Evolutionary conservation across 768 basidiomycete species (phyloP).

Genomic region (Xerocomus brunneocitrinus): DNA sequence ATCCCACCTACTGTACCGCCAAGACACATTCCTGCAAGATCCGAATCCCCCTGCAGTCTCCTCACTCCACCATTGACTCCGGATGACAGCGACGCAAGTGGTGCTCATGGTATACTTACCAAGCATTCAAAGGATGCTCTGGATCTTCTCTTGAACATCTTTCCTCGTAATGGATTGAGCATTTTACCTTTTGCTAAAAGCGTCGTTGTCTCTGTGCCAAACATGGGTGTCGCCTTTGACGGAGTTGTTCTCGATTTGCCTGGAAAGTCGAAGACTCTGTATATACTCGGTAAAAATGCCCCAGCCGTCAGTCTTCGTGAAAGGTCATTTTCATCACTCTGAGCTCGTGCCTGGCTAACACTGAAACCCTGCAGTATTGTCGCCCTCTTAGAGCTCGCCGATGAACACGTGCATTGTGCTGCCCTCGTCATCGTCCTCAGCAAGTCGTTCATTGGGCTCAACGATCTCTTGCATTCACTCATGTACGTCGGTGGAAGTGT

Average conservation of each 20-base stretch:
- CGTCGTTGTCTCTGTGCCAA: slow-evolving; percentile 67
- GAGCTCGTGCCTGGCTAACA: slow-evolving; percentile 3
- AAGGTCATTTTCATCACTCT: slow-evolving; percentile 46
- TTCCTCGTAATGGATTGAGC: slow-evolving; percentile 65
- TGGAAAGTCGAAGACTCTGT: slow-evolving; percentile 67
- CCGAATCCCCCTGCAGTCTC: slow-evolving; percentile 38
- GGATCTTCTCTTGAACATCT: slow-evolving; percentile 73
- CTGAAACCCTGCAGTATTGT: slow-evolving; percentile 56
- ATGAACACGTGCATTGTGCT: slow-evolving; percentile 74
- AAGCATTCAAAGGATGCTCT: slow-evolving; percentile 59
- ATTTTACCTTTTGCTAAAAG: slow-evolving; percentile 71
- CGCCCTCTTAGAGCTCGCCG: slow-evolving; percentile 81
- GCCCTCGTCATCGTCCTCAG: slow-evolving; percentile 79
- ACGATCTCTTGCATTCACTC: slow-evolving; percentile 77
- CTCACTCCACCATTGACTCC: slow-evolving; percentile 79
- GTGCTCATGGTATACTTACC: slow-evolving; percentile 38
- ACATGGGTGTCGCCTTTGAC: slow-evolving; percentile 65
- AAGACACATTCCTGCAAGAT: slow-evolving; percentile 40
- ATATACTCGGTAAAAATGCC: slow-evolving; percentile 81
- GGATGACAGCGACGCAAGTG: slow-evolving; percentile 51
- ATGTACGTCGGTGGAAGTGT: slow-evolving; percentile 91
- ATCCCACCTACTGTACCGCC: slow-evolving; percentile 34
- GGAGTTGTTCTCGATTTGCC: slow-evolving; percentile 76
- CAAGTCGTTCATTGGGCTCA: slow-evolving; percentile 63
- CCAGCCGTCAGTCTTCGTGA: slow-evolving; percentile 76